Base-by-base conservation (phyloP, 2,329 filamentous ascomycete species). In the Fusarium subtropicale region DNA sequence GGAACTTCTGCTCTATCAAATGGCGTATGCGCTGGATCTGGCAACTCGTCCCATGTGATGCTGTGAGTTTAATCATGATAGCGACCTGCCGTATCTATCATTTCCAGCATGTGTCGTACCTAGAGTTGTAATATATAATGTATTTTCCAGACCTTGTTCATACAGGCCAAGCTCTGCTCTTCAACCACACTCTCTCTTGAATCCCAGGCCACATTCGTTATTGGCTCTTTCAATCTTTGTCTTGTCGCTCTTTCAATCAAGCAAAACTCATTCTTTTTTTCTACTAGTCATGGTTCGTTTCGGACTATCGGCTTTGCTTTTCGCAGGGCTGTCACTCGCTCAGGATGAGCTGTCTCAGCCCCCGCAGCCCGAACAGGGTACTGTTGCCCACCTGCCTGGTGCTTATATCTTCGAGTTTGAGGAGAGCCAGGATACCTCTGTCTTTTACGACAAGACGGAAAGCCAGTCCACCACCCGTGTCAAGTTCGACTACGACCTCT, bases 361-460 rank as follows among this genome's bases (percentile, higher is more conserved):
- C 12, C 31, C 24, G 6, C 48, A 52, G 22, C 48, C 39, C n/a
- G 58, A 60, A 39, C 58, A 60, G 36, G 58, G 58, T 26, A 65
- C 63, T 13, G 54, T 47, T 36, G 41, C 44, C 3, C 54, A 67
- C 33, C 69, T 68, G 56, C 78, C 81, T 3, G 84, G 85, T 33
- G 82, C 82, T 31, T 87, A 83, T 75, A 84, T 87, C 62, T 80
- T 87, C 57, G 85, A 87, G 69, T 84, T 87, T 48, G 81, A 86
- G 41, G 81, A 84, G 31, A 79, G 79, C 8, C 77, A 85, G 83
- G 82, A 86, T 63, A 69, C 78, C 4, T 69, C 77, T 13, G 52
- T 34, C 7, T 67, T 67, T 6, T 67, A 67, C 47, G 53, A 31
- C 15, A 45, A 56, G 22, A 58, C 63, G 15, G 41, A 58, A 12